Evolutionary conservation across 192 early-diverging fungal species (phyloP).

Genomic region (Gaertneriomyces semiglobifer): DNA sequence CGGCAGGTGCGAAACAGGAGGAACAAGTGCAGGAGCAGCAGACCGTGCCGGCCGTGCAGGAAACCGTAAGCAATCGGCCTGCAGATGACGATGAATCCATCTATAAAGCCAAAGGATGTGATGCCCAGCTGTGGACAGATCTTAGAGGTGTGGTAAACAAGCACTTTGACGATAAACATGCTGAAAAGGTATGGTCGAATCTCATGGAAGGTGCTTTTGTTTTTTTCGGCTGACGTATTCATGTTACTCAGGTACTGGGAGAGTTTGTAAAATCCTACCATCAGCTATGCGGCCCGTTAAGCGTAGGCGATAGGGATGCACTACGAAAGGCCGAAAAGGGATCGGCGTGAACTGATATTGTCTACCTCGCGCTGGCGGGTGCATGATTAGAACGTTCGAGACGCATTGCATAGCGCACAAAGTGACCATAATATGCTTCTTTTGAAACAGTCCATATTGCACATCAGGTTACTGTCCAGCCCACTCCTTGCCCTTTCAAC

Average conservation of each 20-base stretch:
- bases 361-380: too few relatives aligned
- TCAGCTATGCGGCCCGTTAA: constrained; percentile 24
- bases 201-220: background rate
- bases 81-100: background rate
- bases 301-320: constrained; percentile 14
- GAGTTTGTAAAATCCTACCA: constrained; percentile 29
- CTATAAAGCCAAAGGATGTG: constrained; percentile 6
- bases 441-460: too few relatives aligned
- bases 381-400: too few relatives aligned
- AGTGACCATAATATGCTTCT: too few relatives aligned
- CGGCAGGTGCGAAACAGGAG: constrained; percentile 7
- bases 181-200: constrained; percentile 6
- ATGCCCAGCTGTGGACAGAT: constrained; percentile 20
- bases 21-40: background rate
- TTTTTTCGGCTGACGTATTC: background rate
- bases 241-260: constrained; percentile 12
- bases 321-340: constrained; percentile 19
- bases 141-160: constrained; percentile 5
- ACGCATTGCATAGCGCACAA: too few relatives aligned
- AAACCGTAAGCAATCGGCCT: background rate
- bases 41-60: background rate
- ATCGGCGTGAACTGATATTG: too few relatives aligned
- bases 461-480: too few relatives aligned
- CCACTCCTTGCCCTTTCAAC: too few relatives aligned
- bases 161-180: constrained; percentile 13